Conservation (phyloP, 106 monocot species). For the Triglochin maritima region DNA sequence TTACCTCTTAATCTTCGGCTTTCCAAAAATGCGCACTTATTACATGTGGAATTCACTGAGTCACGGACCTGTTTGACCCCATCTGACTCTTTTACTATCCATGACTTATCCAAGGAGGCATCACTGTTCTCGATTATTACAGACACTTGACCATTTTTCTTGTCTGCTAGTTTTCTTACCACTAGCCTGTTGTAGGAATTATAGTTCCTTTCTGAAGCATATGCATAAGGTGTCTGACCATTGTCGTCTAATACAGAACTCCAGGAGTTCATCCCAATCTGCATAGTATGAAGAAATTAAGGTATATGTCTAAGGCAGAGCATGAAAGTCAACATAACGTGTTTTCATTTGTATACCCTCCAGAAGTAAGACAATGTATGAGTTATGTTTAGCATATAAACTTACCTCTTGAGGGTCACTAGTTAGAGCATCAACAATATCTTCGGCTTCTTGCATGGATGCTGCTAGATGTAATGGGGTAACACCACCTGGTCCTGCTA, state of each 20-base stretch:
- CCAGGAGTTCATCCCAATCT: constrained; percentile 40
- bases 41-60: background rate
- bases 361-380: no score
- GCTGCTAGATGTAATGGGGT: constrained; percentile 95
- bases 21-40: constrained; percentile 8
- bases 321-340: background rate
- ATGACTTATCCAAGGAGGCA: constrained; percentile 5
- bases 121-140: constrained; percentile 14
- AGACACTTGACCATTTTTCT: constrained; percentile 26
- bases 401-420: constrained; percentile 93
- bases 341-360: background rate
- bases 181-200: constrained; percentile 29
- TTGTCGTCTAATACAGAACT: constrained; percentile 22
- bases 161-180: constrained; percentile 24
- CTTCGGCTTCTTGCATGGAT: constrained; percentile 52
- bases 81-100: constrained; percentile 5
- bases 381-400: background rate
- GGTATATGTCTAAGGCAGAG: background rate
- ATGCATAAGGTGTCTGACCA: constrained; percentile 20
- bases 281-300: background rate
- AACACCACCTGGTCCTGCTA: constrained; percentile 61
- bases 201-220: constrained; percentile 32
- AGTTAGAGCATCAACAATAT: constrained; percentile 84
- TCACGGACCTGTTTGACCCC: background rate
- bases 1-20: constrained; percentile 6